Evolutionary conservation across 805 yeast species (phyloP).

Genomic region (Torulaspora franciscae): DNA sequence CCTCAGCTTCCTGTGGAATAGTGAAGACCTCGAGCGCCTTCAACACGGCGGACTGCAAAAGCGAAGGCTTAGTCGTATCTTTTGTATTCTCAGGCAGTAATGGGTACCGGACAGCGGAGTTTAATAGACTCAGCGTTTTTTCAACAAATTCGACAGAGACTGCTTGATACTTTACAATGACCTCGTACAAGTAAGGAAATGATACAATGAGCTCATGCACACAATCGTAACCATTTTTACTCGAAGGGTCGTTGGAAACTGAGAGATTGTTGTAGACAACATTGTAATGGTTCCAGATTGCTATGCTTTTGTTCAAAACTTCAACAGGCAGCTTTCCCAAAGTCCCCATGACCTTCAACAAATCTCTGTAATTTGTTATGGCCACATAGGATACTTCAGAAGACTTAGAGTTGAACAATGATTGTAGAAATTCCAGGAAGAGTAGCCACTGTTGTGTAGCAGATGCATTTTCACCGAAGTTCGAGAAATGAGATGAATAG

Average conservation of each 20-base stretch:
- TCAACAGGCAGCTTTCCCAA: conserved; percentile 32
- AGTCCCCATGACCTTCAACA: conserved; percentile 44
- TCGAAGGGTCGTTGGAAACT: conserved; percentile 22
- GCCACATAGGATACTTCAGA: conserved; percentile 44
- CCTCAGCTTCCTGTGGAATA: conserved; percentile 32
- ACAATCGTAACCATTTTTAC: conserved; percentile 51
- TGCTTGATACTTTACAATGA: conserved; percentile 36
- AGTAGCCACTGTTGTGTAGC: conserved; percentile 49
- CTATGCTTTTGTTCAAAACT: conserved; percentile 39
- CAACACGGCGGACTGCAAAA: conserved; percentile 57
- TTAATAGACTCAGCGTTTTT: conserved; percentile 52
- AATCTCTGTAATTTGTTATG: conserved; percentile 49
- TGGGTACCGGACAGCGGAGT: conserved; percentile 67
- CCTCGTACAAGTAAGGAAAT: conserved; percentile 45
- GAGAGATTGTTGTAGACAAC: conserved; percentile 43
- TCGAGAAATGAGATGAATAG: conserved; percentile 47
- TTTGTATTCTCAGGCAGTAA: conserved; percentile 52
- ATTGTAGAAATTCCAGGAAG: conserved; percentile 46
- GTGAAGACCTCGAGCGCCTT: conserved; percentile 40
- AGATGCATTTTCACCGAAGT: conserved; percentile 24
- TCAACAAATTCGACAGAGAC: conserved; percentile 39
- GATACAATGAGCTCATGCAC: conserved; percentile 51
- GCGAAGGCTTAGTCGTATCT: conserved; percentile 56
- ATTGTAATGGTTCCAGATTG: conserved; percentile 47
- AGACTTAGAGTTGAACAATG: conserved; percentile 41